Percentiles rank a stretch among this genome's conserved stretches.
phyloP scores from a whole-genome alignment of 805 yeast genomes.

The Debaryomyces tyrocola region DNA sequence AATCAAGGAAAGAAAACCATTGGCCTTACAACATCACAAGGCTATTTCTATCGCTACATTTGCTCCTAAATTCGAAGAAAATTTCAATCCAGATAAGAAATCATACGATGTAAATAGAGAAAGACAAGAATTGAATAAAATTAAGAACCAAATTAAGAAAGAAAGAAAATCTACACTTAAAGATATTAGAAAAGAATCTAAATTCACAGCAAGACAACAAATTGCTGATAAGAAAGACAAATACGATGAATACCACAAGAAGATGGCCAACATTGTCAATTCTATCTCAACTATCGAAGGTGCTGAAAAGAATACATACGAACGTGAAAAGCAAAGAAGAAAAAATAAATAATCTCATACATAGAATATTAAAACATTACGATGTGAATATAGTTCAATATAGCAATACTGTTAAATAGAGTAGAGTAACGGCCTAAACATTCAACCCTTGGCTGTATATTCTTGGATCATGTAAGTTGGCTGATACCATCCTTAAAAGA shows the following conservation, averaged over 20 bases:
- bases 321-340: slow-evolving; percentile 74
- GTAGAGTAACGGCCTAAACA: too few relatives aligned
- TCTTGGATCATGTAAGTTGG: too few relatives aligned
- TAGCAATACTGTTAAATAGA: too few relatives aligned
- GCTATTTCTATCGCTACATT: slow-evolving; percentile 81
- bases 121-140: slow-evolving; percentile 79
- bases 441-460: too few relatives aligned
- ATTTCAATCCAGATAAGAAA: slow-evolving; percentile 93
- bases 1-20: slow-evolving; percentile 47
- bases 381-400: too few relatives aligned
- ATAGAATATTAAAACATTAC: too few relatives aligned
- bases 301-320: slow-evolving; percentile 89
- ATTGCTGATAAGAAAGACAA: slow-evolving; percentile 73
- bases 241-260: slow-evolving; percentile 79
- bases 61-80: slow-evolving; percentile 92
- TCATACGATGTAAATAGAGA: slow-evolving; percentile 82
- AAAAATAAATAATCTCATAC: slow-evolving; percentile 31
- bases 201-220: slow-evolving; percentile 83
- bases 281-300: slow-evolving; percentile 93
- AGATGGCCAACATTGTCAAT: slow-evolving; percentile 84
- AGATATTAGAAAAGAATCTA: slow-evolving; percentile 86
- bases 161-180: slow-evolving; percentile 86
- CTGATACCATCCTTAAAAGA: too few relatives aligned
- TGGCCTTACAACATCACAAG: slow-evolving; percentile 78
- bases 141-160: slow-evolving; percentile 83